A percentile compares a stretch with the other conserved stretches of the same genome.
Evolutionary conservation across 345 rosid species (phyloP).

Genomic region (Aurinia saxatilis): DNA sequence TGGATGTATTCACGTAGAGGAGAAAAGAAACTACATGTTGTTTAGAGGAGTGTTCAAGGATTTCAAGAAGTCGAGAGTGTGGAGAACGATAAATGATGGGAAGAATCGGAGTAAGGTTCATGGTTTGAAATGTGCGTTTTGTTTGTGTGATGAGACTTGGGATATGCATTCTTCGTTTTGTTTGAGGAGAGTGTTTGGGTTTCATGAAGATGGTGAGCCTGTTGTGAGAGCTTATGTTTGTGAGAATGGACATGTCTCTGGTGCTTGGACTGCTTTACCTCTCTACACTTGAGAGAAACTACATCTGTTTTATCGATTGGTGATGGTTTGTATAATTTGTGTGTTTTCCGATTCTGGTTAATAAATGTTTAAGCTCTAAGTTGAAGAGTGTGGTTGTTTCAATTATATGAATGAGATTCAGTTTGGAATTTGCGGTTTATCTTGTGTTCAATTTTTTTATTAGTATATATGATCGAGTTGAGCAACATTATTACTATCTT

Average conservation of each 20-base stretch:
- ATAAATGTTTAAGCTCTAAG: too few species aligned
- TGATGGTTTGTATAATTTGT: too few species aligned
- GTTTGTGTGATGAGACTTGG: conserved; percentile 72
- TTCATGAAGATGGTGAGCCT: conserved; percentile 91
- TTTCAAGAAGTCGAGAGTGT: conserved; percentile 69
- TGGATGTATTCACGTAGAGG: conserved; percentile 72
- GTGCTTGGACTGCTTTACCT: conserved; percentile 85
- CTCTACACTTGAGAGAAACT: conserved; percentile 58
- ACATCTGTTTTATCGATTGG: too few species aligned
- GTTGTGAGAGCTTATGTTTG: conserved; percentile 95
- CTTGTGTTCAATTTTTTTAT: too few species aligned
- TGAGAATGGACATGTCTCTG: conserved; percentile 94
- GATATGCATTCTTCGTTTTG: conserved; percentile 89
- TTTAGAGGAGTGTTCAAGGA: conserved; percentile 89
- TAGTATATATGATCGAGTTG: too few species aligned
- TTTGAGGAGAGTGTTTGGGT: conserved; percentile 65
- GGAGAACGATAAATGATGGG: conserved; percentile 85
- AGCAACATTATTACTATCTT: too few species aligned
- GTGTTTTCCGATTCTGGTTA: too few species aligned
- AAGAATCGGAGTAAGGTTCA: conserved; percentile 43
- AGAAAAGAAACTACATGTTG: conserved; percentile 83
- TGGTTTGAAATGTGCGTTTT: conserved; percentile 71
- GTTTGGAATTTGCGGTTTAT: too few species aligned
- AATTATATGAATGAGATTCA: too few species aligned
- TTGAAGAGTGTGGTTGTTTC: too few species aligned